Evolutionary conservation across 139 green algal species (phyloP).

Genomic region (Gonium pectorale): DNA sequence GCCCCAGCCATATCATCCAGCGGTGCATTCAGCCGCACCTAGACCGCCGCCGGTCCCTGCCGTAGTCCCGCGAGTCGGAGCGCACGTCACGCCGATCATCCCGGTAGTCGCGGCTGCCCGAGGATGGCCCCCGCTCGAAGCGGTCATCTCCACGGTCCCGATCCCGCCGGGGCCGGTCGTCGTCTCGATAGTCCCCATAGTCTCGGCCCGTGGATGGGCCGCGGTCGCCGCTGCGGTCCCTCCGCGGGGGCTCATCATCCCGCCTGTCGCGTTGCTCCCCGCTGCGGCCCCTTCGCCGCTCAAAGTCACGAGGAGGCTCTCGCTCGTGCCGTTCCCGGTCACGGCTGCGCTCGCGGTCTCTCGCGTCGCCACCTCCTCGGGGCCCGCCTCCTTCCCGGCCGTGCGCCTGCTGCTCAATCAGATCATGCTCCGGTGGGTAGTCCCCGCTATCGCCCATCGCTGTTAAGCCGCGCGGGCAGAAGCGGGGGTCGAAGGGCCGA

Average conservation of each 20-base stretch:
- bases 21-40: too few species aligned
- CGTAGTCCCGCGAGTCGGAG: constrained; percentile 8
- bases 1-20: too few species aligned
- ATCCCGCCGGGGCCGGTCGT: constrained; percentile 21
- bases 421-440: constrained; percentile 19
- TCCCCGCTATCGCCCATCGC: constrained; percentile 14
- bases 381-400: neutral
- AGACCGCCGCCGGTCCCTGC: neutral
- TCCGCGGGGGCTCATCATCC: too few species aligned
- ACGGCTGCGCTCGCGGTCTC: neutral
- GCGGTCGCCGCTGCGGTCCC: too few species aligned
- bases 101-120: neutral
- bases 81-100: neutral
- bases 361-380: neutral
- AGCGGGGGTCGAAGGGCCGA: too few species aligned
- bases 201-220: too few species aligned
- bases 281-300: constrained; percentile 3
- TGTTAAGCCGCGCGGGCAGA: too few species aligned
- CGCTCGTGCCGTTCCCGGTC: neutral
- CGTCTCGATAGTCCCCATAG: neutral
- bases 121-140: neutral
- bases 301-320: constrained; percentile 1
- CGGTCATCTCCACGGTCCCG: constrained; percentile 8
- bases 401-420: neutral
- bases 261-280: too few species aligned